Evolutionary conservation across 1,284 basidiomycete species (phyloP).

Genomic region (Ganoderma lucidum): DNA sequence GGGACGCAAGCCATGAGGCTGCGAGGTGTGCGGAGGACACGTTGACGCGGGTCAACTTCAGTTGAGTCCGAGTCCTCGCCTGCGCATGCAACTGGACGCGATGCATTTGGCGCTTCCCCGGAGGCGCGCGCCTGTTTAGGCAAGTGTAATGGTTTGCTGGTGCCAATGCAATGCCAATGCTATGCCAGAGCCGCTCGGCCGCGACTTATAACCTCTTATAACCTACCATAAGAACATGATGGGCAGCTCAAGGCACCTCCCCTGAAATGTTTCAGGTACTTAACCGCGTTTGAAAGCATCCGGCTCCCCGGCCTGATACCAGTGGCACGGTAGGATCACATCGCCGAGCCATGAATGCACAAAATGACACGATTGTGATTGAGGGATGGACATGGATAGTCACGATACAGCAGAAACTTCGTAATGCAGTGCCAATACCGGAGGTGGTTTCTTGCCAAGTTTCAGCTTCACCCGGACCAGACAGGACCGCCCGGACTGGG

Average conservation of each 20-base stretch:
- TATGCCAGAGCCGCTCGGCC: neutral
- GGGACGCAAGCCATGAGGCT: constrained; percentile 12
- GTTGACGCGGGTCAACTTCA: neutral
- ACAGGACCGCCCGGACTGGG: constrained; percentile 39
- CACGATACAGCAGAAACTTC: neutral
- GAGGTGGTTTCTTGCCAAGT: neutral
- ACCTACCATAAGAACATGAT: neutral
- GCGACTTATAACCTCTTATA: neutral
- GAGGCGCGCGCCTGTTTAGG: constrained; percentile 15
- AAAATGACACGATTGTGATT: neutral
- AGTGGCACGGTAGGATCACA: too few species aligned
- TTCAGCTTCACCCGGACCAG: constrained; percentile 38
- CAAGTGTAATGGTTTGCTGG: constrained; percentile 26
- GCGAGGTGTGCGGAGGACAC: constrained; percentile 11
- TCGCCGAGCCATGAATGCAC: too few species aligned
- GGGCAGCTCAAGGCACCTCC: too few species aligned
- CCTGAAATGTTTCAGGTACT: too few species aligned
- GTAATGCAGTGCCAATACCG: neutral
- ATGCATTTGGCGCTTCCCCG: neutral
- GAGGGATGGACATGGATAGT: neutral
- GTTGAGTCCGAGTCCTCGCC: constrained; percentile 6
- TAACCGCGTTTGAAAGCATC: too few species aligned
- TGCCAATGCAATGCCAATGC: neutral
- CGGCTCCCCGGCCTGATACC: too few species aligned
- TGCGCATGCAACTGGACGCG: constrained; percentile 15